Conservation (phyloP, 495 filamentous ascomycete genomes). For the Penicillium bovifimosum region DNA sequence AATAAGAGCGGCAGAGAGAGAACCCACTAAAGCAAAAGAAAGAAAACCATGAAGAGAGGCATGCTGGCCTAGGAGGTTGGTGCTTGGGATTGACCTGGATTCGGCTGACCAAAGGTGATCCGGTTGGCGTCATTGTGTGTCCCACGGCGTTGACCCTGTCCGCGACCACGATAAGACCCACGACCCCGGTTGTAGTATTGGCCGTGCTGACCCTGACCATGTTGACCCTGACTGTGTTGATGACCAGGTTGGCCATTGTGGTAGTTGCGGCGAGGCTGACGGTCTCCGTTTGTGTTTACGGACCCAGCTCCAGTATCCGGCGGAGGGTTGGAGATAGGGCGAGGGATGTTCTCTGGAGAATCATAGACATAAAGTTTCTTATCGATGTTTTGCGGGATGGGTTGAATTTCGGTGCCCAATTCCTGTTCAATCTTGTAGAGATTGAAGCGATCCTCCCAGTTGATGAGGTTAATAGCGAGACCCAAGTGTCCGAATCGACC, state of each 20-base stretch:
- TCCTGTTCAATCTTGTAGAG: slow-evolving; percentile 98
- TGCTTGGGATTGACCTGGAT: slow-evolving; percentile 30
- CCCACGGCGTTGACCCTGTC: slow-evolving; percentile 42
- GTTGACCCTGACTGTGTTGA: background rate
- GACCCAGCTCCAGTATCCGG: slow-evolving; percentile 22
- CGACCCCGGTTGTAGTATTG: slow-evolving; percentile 38
- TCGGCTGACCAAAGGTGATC: slow-evolving; percentile 24
- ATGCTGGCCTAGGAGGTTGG: slow-evolving; percentile 21
- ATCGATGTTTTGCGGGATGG: slow-evolving; percentile 90
- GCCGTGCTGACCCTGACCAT: slow-evolving; percentile 13
- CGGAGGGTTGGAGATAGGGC: slow-evolving; percentile 55
- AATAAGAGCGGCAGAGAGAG: slow-evolving; percentile 3
- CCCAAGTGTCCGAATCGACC: slow-evolving; percentile 96
- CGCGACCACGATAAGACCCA: slow-evolving; percentile 41
- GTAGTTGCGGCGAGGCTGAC: slow-evolving; percentile 35
- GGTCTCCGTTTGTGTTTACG: slow-evolving; percentile 25
- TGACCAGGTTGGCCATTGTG: slow-evolving; percentile 9
- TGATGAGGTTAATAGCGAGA: slow-evolving; percentile 97
- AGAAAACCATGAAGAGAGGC: background rate
- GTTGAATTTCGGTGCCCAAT: slow-evolving; percentile 91
- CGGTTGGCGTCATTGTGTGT: slow-evolving; percentile 29
- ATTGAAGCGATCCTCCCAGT: slow-evolving; percentile 98
- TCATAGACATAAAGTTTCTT: slow-evolving; percentile 99
- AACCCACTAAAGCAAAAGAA: slow-evolving; percentile 1
- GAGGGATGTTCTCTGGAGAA: slow-evolving; percentile 86